Conservation (phyloP, 768 basidiomycete species). For the Naganishia kalamii region DNA sequence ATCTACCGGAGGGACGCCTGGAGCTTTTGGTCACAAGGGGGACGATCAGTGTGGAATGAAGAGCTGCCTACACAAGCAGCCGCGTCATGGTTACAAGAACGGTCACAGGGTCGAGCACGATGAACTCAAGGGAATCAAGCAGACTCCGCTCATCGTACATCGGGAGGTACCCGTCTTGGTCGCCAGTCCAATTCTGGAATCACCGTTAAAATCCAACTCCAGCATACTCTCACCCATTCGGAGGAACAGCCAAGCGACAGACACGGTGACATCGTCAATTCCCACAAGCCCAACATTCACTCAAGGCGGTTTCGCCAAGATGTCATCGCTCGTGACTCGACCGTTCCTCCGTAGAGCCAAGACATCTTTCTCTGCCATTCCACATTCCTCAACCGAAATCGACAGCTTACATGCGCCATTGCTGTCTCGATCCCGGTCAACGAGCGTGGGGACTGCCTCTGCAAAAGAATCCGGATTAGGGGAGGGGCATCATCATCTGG, state of each 20-base stretch:
- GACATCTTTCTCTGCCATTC: not conserved
- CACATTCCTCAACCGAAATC: not conserved
- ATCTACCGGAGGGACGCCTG: conserved; percentile 1
- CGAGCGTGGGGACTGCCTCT: not conserved
- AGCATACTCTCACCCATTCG: not conserved
- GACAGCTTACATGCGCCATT: not conserved
- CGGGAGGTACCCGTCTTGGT: not conserved
- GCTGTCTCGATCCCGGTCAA: not conserved
- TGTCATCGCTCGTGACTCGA: not conserved
- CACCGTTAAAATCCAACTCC: not conserved
- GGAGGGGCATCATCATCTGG: not conserved
- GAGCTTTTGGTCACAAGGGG: conserved; percentile 3
- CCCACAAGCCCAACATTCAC: not conserved
- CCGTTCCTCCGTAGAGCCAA: not conserved
- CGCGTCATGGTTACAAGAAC: not conserved
- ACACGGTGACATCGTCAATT: not conserved
- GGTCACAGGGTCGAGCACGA: not conserved
- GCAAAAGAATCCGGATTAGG: not conserved
- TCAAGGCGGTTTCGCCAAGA: not conserved
- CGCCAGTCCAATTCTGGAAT: not conserved
- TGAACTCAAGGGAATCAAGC: not conserved
- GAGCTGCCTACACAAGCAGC: conserved; percentile 8
- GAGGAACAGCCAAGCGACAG: not conserved
- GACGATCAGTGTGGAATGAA: not conserved
- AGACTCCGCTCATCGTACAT: conserved; percentile 3